A percentile compares a stretch with the other conserved stretches of the same genome.
Conservation (phyloP, 1,284 basidiomycete species). For the Trichosporon sp. region DNA sequence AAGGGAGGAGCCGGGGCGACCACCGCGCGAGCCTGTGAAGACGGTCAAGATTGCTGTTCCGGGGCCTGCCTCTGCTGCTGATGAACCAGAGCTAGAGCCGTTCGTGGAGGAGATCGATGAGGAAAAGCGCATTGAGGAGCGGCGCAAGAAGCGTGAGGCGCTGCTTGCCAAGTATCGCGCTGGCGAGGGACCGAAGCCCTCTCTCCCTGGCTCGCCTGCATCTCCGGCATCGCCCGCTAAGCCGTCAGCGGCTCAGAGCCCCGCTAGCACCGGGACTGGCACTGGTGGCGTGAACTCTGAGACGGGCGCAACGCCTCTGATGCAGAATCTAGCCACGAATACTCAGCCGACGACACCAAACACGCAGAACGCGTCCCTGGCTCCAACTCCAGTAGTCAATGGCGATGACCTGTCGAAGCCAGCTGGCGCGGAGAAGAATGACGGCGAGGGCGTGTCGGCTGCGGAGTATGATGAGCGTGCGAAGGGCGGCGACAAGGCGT, state of each 20-base stretch:
- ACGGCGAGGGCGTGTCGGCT: conserved; percentile 54
- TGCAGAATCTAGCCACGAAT: conserved; percentile 30
- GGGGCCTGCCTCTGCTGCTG: conserved; percentile 15
- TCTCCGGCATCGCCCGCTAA: no score
- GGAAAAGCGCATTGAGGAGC: conserved; percentile 67
- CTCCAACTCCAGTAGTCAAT: conserved; percentile 34
- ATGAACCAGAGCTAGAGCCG: conserved; percentile 47
- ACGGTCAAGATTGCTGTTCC: conserved; percentile 16
- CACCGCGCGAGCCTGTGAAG: neutral
- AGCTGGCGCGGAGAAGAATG: conserved; percentile 1
- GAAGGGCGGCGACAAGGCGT: conserved; percentile 57
- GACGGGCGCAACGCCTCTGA: conserved; percentile 34
- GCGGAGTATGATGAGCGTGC: conserved; percentile 80
- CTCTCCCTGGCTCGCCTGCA: conserved; percentile 18
- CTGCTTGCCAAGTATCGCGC: conserved; percentile 71
- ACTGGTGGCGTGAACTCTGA: conserved; percentile 31
- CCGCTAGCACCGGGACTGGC: conserved; percentile 30
- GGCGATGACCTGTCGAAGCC: conserved; percentile 40
- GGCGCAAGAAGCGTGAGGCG: conserved; percentile 72
- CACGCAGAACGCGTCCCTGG: conserved; percentile 28
- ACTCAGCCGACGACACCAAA: conserved; percentile 27
- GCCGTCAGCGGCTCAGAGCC: conserved; percentile 25
- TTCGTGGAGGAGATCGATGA: conserved; percentile 56
- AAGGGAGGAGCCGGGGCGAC: neutral
- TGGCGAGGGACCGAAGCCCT: conserved; percentile 13